Percentiles rank a stretch among this genome's conserved stretches.
These are phyloP conservation scores for Daldinia bambusicola DNA, from an alignment of 495 filamentous ascomycete genomes.

Conservation along the genomic window DNA sequence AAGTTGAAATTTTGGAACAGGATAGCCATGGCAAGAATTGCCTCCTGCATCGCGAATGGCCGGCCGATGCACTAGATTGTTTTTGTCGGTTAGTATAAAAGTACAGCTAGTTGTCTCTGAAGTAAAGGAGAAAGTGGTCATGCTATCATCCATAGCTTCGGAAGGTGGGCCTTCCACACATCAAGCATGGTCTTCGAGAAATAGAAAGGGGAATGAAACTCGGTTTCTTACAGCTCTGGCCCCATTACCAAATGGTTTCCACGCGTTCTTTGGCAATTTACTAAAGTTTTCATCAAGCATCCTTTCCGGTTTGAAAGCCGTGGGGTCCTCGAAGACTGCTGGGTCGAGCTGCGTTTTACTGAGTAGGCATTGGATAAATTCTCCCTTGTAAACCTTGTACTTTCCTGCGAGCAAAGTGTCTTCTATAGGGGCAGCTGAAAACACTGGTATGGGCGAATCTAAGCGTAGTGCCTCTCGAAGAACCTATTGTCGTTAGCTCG, in stretches of 20 bases:
- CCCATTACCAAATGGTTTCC: constrained; percentile 56
- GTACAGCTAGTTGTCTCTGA: too few relatives aligned
- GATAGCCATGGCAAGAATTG: constrained; percentile 57
- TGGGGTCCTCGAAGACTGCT: constrained; percentile 57
- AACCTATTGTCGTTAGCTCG: constrained; percentile 23
- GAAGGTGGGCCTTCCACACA: too few relatives aligned
- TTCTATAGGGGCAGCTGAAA: constrained; percentile 55
- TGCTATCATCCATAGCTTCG: too few relatives aligned
- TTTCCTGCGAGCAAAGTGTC: constrained; percentile 67
- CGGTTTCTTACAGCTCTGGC: constrained; percentile 21
- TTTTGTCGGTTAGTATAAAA: background rate
- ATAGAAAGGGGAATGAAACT: background rate
- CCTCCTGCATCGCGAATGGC: constrained; percentile 68
- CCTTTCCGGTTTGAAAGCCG: constrained; percentile 64
- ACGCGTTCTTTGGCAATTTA: constrained; percentile 60
- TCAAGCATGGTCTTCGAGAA: background rate
- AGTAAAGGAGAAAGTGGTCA: too few relatives aligned
- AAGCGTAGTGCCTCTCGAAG: constrained; percentile 75
- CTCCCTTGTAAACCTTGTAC: constrained; percentile 66
- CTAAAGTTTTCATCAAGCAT: constrained; percentile 67
- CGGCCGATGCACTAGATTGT: constrained; percentile 61
- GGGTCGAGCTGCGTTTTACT: constrained; percentile 54
- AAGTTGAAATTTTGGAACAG: constrained; percentile 68
- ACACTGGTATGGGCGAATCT: constrained; percentile 67
- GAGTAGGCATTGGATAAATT: constrained; percentile 62